Percentiles rank a stretch among this genome's conserved stretches.
phyloP scores from a whole-genome alignment of 106 monocot genomes.

The Acorus calamus region DNA sequence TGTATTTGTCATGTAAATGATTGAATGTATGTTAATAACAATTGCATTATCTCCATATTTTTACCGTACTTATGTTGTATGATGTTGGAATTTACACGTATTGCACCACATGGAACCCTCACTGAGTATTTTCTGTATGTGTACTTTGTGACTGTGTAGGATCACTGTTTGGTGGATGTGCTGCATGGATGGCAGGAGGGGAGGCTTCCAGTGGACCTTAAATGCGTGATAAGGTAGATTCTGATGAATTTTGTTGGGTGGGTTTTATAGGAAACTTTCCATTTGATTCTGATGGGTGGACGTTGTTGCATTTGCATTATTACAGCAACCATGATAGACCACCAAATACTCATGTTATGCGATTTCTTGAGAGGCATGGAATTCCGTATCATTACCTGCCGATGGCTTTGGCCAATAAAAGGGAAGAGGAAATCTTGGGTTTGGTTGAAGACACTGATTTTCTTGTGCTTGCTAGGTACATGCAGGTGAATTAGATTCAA shows the following conservation, averaged over 20 bases:
- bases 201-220: constrained; percentile 80
- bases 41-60: too few species aligned
- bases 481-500: constrained; percentile 50
- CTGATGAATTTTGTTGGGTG: neutral
- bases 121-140: neutral
- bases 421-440: constrained; percentile 74
- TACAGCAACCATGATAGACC: constrained; percentile 81
- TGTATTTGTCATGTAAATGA: too few species aligned
- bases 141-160: constrained; percentile 28
- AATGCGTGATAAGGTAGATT: constrained; percentile 72
- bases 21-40: too few species aligned
- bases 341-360: constrained; percentile 65
- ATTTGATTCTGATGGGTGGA: neutral
- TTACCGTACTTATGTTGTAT: too few species aligned
- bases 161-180: constrained; percentile 86
- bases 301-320: neutral
- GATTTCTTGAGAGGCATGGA: constrained; percentile 78
- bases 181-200: constrained; percentile 91
- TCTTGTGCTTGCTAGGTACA: constrained; percentile 93
- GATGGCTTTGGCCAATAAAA: constrained; percentile 43
- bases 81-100: too few species aligned
- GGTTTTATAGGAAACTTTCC: neutral
- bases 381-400: constrained; percentile 89
- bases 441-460: constrained; percentile 80
- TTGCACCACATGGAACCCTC: too few species aligned